A percentile compares a stretch with the other conserved stretches of the same genome.
Evolutionary conservation across 2,329 filamentous ascomycete species (phyloP).

Genomic region (Emergomyces orientalis): DNA sequence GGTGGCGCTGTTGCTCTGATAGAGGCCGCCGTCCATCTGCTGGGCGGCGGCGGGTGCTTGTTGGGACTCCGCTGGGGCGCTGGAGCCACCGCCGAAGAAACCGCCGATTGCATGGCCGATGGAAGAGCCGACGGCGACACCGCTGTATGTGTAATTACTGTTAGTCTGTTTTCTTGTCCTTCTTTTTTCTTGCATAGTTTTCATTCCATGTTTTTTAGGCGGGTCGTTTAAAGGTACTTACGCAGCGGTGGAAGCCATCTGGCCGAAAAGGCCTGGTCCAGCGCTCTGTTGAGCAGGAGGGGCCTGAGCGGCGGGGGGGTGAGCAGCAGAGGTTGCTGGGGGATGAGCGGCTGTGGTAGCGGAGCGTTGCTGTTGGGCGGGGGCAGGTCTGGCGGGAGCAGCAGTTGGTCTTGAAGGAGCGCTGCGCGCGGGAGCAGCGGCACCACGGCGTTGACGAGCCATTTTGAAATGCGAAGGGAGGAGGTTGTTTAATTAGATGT

Average conservation of each 20-base stretch:
- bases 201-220: not conserved
- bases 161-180: slow-evolving; percentile 18
- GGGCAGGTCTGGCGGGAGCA: slow-evolving; percentile 48
- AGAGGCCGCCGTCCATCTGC: slow-evolving; percentile 41
- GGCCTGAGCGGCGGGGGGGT: slow-evolving; percentile 39
- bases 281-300: slow-evolving; percentile 42
- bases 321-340: slow-evolving; percentile 53
- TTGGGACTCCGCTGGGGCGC: slow-evolving; percentile 45
- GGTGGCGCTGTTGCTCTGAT: slow-evolving; percentile 43
- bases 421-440: slow-evolving; percentile 44
- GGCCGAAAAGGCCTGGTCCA: slow-evolving; percentile 80
- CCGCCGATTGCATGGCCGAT: slow-evolving; percentile 92
- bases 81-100: slow-evolving; percentile 68
- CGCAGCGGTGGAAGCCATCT: slow-evolving; percentile 98
- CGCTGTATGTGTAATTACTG: slow-evolving; percentile 46
- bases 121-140: slow-evolving; percentile 90
- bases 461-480: slow-evolving; percentile 40
- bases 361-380: slow-evolving; percentile 54
- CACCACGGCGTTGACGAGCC: slow-evolving; percentile 68
- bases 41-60: slow-evolving; percentile 46
- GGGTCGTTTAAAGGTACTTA: slow-evolving; percentile 46
- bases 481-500: slow-evolving; percentile 9
- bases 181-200: not conserved
- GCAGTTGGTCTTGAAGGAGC: slow-evolving; percentile 58
- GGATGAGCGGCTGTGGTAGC: slow-evolving; percentile 58